Conservation (phyloP, 2,329 filamentous ascomycete species). For the Eutypella sp. region DNA sequence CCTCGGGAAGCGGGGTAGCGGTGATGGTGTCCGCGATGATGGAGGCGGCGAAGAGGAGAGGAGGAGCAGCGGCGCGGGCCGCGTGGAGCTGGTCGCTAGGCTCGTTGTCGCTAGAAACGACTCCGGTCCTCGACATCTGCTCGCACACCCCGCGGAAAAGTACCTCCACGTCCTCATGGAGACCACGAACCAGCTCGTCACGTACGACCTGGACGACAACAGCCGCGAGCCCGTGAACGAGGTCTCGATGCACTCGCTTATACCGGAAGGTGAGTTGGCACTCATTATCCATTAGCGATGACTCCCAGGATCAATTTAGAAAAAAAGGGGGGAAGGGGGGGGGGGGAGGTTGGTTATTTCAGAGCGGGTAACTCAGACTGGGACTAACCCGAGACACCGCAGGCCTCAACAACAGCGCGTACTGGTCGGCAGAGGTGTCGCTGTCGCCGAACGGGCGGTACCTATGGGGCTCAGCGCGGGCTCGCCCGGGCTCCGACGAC, state of each 20-base stretch:
- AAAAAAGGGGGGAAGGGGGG: too few relatives aligned
- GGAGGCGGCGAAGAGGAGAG: background rate
- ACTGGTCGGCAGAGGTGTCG: slow-evolving; percentile 17
- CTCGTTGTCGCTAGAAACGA: slow-evolving; percentile 1
- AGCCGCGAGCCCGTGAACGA: slow-evolving; percentile 1
- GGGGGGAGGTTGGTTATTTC: background rate
- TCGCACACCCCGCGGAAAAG: slow-evolving; percentile 8
- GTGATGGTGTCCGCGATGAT: too few relatives aligned
- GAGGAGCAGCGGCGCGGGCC: background rate
- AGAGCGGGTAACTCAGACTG: background rate
- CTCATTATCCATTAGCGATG: background rate
- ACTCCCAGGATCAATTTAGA: too few relatives aligned
- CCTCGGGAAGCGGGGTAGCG: too few relatives aligned
- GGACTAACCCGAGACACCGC: background rate
- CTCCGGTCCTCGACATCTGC: slow-evolving; percentile 11
- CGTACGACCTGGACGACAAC: slow-evolving; percentile 7
- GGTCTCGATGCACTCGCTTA: slow-evolving; percentile 6
- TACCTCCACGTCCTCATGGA: slow-evolving; percentile 17
- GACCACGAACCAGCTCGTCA: slow-evolving; percentile 7
- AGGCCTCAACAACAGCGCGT: slow-evolving; percentile 5
- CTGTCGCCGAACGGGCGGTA: slow-evolving; percentile 13
- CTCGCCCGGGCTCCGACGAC: slow-evolving; percentile 1
- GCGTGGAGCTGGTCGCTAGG: background rate
- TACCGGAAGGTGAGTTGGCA: slow-evolving; percentile 8
- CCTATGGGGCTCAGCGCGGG: slow-evolving; percentile 15